Base-by-base conservation (phyloP, 768 basidiomycete species). In the Multifurca ochricompacta region DNA sequence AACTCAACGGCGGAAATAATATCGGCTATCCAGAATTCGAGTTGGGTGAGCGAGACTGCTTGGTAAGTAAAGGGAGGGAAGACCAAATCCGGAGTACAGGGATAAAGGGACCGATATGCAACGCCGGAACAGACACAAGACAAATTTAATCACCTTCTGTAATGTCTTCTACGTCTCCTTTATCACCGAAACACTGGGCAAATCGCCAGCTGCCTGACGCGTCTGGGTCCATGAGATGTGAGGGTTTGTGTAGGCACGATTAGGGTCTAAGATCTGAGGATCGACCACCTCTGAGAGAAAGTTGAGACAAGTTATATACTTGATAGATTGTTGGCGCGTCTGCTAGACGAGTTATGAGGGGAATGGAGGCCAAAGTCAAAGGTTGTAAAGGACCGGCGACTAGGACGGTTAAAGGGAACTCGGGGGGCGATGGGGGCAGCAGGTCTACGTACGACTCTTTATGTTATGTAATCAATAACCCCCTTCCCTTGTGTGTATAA, bases 1-100 rank as follows among this genome's bases (percentile, higher is more conserved):
- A 98, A 99, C 76, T 99, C 96, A 69, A 98, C 96, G 57, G 95
- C 96, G 46, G 96, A 98, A 72, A 99, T 99, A 77, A 99, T 98
- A 79, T 99, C 96, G 77, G 96, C 93, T 97, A 58, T 59, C 48
- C 43, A 35, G 23, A 37, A 49, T 49, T 42, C 41, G 46, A 50
- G 55, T 16, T n/a, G 27, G 18, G 40, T 48, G 35, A 48, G 48
- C 27, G 34, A 51, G 44, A 13, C 23, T 40, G 50, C 58, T 41
- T 39, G 51, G 49, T 41, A 59, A 48, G 51, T 42, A 9, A n/a
- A 28, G 6, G 40, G 9, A 21, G 42, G 25, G 25, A 52, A 48
- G 54, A 25, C 34, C 16, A 35, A 37, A 21, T 36, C 28, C 31
- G 52, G 57, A 10, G 58, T 40, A 43, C 31, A 40, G 47, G 44